These are phyloP conservation scores for Metschnikowia matae DNA, from an alignment of 805 yeast species.

Conservation along the genomic window DNA sequence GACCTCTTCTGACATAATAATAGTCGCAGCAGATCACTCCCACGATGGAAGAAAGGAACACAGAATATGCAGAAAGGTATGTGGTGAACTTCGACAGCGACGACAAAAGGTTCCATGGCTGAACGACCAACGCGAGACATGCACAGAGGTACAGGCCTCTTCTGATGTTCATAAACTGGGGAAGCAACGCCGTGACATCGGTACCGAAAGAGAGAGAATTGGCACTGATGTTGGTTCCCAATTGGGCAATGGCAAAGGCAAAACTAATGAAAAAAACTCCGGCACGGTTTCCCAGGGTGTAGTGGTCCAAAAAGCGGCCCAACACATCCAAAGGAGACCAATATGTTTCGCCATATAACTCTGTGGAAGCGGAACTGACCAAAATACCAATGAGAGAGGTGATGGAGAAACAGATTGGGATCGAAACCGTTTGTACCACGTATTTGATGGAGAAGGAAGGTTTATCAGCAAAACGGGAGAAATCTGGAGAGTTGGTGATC, in stretches of 20 bases:
- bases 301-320: slow-evolving; percentile 50
- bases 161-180: slow-evolving; percentile 64
- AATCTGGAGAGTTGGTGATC: slow-evolving; percentile 85
- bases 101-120: slow-evolving; percentile 75
- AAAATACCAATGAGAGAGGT: slow-evolving; percentile 83
- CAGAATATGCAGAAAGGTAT: slow-evolving; percentile 75
- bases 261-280: slow-evolving; percentile 74
- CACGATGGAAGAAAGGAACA: slow-evolving; percentile 77
- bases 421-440: slow-evolving; percentile 49
- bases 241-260: slow-evolving; percentile 70
- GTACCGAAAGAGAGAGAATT: slow-evolving; percentile 71
- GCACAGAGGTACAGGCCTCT: slow-evolving; percentile 83
- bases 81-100: slow-evolving; percentile 73
- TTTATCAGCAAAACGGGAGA: slow-evolving; percentile 70
- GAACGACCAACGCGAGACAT: slow-evolving; percentile 59
- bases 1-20: slow-evolving; percentile 67
- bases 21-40: slow-evolving; percentile 70
- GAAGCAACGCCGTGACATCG: slow-evolving; percentile 63
- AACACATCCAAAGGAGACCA: slow-evolving; percentile 87
- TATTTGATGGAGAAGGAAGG: slow-evolving; percentile 38
- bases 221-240: slow-evolving; percentile 74
- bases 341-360: slow-evolving; percentile 60
- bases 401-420: slow-evolving; percentile 74
- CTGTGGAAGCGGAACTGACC: slow-evolving; percentile 73
- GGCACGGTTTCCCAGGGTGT: slow-evolving; percentile 59